Percentiles rank a stretch among this genome's conserved stretches.
These are phyloP conservation scores for Fusarium sp. DNA, from an alignment of 2,329 filamentous ascomycete genomes.

Conservation along the genomic window DNA sequence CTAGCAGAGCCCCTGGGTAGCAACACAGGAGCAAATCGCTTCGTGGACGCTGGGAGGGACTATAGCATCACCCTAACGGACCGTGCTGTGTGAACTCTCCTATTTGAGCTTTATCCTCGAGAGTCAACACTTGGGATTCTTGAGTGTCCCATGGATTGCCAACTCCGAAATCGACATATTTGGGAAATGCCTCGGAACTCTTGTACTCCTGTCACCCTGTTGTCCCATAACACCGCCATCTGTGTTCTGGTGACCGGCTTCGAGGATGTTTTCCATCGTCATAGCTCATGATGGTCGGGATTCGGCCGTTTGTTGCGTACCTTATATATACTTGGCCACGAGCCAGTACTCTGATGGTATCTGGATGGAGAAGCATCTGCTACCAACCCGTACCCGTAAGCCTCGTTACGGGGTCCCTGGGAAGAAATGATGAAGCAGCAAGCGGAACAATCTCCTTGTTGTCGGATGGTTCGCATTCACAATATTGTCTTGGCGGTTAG, in stretches of 20 bases:
- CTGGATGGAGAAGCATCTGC: no score
- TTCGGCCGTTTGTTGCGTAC: not conserved
- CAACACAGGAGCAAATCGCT: no score
- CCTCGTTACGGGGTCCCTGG: not conserved
- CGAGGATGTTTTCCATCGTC: not conserved
- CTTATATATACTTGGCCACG: not conserved
- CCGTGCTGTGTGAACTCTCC: no score
- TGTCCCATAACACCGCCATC: not conserved
- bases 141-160: not conserved
- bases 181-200: not conserved
- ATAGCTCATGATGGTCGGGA: not conserved
- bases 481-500: not conserved
- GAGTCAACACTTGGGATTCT: not conserved
- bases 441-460: no score
- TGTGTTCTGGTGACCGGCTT: not conserved
- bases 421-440: not conserved
- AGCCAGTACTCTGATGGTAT: not conserved
- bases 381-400: no score
- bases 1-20: no score
- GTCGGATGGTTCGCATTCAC: not conserved
- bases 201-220: no score
- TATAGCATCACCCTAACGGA: no score
- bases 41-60: no score
- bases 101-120: not conserved
- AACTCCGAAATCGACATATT: not conserved